Conservation (phyloP, 352 stramenopile genomes). For the Phytophthora europaea region DNA sequence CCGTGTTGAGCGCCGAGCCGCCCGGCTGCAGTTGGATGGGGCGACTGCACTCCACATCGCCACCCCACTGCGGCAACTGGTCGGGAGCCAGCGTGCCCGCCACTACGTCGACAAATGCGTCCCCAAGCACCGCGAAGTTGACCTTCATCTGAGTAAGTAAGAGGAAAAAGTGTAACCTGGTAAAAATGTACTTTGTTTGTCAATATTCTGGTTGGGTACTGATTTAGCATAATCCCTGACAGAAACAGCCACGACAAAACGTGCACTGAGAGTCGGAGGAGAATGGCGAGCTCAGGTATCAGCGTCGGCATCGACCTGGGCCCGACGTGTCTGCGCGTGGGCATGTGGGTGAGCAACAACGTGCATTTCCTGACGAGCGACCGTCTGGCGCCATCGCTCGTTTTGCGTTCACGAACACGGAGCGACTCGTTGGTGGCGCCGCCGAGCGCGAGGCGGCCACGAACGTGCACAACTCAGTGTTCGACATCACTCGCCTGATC, state of each 20-base stretch:
- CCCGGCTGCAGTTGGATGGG: constrained; percentile 83
- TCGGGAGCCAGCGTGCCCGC: constrained; percentile 69
- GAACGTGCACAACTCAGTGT: constrained; percentile 9
- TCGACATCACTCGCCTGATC: neutral
- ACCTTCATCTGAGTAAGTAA: constrained; percentile 51
- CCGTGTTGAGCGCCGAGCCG: constrained; percentile 87
- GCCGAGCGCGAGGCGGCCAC: neutral
- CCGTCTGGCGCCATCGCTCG: neutral
- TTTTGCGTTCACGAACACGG: constrained; percentile 5
- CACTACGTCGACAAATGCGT: constrained; percentile 86
- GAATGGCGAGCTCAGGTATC: neutral
- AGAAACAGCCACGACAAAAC: too few species aligned
- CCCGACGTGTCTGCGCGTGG: constrained; percentile 6
- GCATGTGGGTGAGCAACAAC: constrained; percentile 8
- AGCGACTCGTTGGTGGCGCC: neutral
- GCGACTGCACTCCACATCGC: constrained; percentile 73
- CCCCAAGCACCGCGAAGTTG: constrained; percentile 66
- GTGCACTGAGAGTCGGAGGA: neutral
- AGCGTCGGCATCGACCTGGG: constrained; percentile 15
- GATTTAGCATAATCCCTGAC: too few species aligned
- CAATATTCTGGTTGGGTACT: too few species aligned
- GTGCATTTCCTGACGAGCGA: neutral
- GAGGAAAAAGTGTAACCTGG: too few species aligned
- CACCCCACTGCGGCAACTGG: constrained; percentile 82
- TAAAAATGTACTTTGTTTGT: too few species aligned